Conservation (phyloP, 441 rosid genomes). For the Adansonia gregorii region DNA sequence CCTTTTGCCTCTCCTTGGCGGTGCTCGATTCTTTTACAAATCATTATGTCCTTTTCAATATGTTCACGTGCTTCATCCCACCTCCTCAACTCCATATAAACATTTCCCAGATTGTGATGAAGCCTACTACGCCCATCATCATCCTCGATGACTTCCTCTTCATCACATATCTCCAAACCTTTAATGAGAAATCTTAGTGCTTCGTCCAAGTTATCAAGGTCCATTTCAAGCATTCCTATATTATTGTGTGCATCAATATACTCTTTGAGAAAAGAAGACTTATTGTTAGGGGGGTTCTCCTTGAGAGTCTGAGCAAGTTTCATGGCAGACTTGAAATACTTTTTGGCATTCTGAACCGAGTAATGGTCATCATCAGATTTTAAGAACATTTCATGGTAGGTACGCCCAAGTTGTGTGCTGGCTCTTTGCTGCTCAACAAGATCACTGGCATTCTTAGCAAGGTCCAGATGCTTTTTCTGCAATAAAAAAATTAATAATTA, state of each 20-base stretch:
- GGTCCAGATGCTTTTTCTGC: slow-evolving; percentile 89
- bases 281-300: slow-evolving; percentile 59
- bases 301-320: slow-evolving; percentile 67
- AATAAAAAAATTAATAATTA: slow-evolving; percentile 10
- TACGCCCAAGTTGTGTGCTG: slow-evolving; percentile 92
- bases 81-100: slow-evolving; percentile 66
- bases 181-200: slow-evolving; percentile 58
- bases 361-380: slow-evolving; percentile 67
- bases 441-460: slow-evolving; percentile 72
- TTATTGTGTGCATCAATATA: slow-evolving; percentile 90
- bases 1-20: slow-evolving; percentile 96
- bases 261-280: slow-evolving; percentile 78
- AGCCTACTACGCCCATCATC: slow-evolving; percentile 90
- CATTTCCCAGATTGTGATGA: slow-evolving; percentile 91
- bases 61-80: slow-evolving; percentile 82
- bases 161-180: slow-evolving; percentile 86
- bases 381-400: slow-evolving; percentile 76
- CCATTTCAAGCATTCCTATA: slow-evolving; percentile 88
- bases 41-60: slow-evolving; percentile 76
- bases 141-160: slow-evolving; percentile 75
- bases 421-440: slow-evolving; percentile 95
- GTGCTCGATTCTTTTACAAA: slow-evolving; percentile 75
- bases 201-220: slow-evolving; percentile 79
- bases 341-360: slow-evolving; percentile 76
- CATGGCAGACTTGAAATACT: slow-evolving; percentile 87